Base-by-base conservation (phyloP, 2,329 filamentous ascomycete genomes). In the Sarocladium kiliense region DNA sequence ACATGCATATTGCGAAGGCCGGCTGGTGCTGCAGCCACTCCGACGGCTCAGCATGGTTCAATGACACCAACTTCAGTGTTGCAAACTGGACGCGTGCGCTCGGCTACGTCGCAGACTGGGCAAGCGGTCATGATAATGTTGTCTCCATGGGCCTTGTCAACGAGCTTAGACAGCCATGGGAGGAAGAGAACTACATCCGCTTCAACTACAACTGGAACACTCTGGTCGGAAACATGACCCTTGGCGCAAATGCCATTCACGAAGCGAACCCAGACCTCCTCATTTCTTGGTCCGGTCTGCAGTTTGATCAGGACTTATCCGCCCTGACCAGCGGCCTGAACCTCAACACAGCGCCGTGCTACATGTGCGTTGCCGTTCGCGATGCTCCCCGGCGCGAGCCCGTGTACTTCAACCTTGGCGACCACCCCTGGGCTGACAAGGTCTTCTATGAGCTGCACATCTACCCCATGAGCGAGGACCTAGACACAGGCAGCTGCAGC, bases 201-300 rank as follows among this genome's bases (percentile, higher is more conserved):
- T 58, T 59, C 56, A 39, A 55, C 34, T 82, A 83, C 69, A 78
- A 77, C 65, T 84, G 79, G 80, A 66, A 71, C 27, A 68, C 70
- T 36, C 81, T 79, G 77, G 81, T 82, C 65, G 65, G 64, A n/a
- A 76, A 76, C 61, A 68, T 76, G 56, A 69, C 74, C 37, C 70
- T 74, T 18, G 79, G 77, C 34, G 72, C 77, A 3, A 64, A 69
- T 27, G 70, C 74, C 10, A 75, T 83, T 59, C 71, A 82, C 67
- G 63, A 63, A 2, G 75, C 74, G n/a, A 80, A 83, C 65, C 69
- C 74, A 0, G 67, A 73, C 59, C 66, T 79, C 6, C 68, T 82
- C 21, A 77, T 84, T 60, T 81, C 82, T 66, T 70, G 82, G 39
- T 82, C 79, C 7, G 80, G 80, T 0, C 69, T 82, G 7, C 72